These are phyloP conservation scores for Mortierella hygrophila DNA, from an alignment of 192 early-diverging fungal species.

Conservation along the genomic window DNA sequence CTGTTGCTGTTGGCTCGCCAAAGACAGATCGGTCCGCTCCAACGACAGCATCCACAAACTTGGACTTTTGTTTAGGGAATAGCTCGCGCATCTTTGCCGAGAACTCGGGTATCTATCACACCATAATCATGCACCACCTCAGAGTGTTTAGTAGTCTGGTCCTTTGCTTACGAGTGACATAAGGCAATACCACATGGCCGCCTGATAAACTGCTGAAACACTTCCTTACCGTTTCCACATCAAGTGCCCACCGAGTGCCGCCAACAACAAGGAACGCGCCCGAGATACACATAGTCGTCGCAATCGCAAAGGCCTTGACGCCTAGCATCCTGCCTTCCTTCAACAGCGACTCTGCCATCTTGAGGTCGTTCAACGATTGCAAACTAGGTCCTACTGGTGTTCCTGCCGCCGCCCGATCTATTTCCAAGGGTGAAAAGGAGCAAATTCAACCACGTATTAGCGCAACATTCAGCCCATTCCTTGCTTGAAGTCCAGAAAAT, in stretches of 20 bases:
- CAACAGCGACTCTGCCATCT: constrained; percentile 36
- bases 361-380: constrained; percentile 39
- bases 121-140: background rate
- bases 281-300: constrained; percentile 48
- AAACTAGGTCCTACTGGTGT: constrained; percentile 20
- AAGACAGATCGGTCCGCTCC: constrained; percentile 47
- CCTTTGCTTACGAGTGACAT: background rate
- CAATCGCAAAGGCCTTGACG: constrained; percentile 48
- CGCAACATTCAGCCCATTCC: background rate
- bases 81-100: constrained; percentile 54
- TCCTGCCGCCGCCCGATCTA: constrained; percentile 30
- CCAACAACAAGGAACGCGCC: constrained; percentile 42
- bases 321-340: constrained; percentile 49
- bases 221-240: constrained; percentile 43
- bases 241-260: constrained; percentile 45
- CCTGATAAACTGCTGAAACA: background rate
- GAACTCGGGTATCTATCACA: constrained; percentile 52
- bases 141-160: background rate
- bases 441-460: background rate
- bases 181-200: background rate
- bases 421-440: background rate
- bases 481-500: background rate
- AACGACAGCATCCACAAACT: constrained; percentile 50
- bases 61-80: constrained; percentile 53
- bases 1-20: background rate